These are phyloP conservation scores for Pontederia crassipes DNA, from an alignment of 176 grass and related monocot species.

Conservation along the genomic window DNA sequence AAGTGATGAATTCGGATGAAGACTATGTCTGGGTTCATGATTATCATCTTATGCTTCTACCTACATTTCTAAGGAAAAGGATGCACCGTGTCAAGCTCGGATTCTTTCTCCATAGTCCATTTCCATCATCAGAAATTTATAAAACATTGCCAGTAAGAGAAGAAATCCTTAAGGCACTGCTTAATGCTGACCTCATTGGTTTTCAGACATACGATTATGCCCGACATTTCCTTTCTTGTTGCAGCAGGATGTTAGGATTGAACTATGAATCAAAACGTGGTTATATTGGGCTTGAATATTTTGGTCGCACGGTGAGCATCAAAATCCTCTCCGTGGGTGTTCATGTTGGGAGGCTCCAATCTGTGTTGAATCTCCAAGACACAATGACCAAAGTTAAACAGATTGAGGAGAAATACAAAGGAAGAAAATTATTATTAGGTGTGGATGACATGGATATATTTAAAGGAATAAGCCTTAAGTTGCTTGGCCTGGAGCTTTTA, in stretches of 20 bases:
- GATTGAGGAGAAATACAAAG: slow-evolving; percentile 54
- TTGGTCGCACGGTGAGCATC: slow-evolving; percentile 64
- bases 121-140: slow-evolving; percentile 85
- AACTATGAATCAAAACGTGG: slow-evolving; percentile 88
- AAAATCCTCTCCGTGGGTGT: slow-evolving; percentile 92
- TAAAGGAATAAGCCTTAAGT: slow-evolving; percentile 84
- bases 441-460: slow-evolving; percentile 93
- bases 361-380: slow-evolving; percentile 51
- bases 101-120: slow-evolving; percentile 80
- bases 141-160: slow-evolving; percentile 85
- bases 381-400: slow-evolving; percentile 61
- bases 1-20: slow-evolving; percentile 84
- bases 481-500: slow-evolving; percentile 64
- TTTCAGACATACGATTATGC: slow-evolving; percentile 98
- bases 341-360: slow-evolving; percentile 55
- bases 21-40: slow-evolving; percentile 97
- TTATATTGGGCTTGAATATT: slow-evolving; percentile 88
- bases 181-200: slow-evolving; percentile 93
- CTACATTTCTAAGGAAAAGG: slow-evolving; percentile 76
- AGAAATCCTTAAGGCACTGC: slow-evolving; percentile 75
- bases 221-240: slow-evolving; percentile 84
- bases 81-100: slow-evolving; percentile 71
- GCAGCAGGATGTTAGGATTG: slow-evolving; percentile 69
- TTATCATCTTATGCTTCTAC: slow-evolving; percentile 93
- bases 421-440: slow-evolving; percentile 60